Base-by-base conservation (phyloP, 306 rosid species). In the Trifolium repens region DNA sequence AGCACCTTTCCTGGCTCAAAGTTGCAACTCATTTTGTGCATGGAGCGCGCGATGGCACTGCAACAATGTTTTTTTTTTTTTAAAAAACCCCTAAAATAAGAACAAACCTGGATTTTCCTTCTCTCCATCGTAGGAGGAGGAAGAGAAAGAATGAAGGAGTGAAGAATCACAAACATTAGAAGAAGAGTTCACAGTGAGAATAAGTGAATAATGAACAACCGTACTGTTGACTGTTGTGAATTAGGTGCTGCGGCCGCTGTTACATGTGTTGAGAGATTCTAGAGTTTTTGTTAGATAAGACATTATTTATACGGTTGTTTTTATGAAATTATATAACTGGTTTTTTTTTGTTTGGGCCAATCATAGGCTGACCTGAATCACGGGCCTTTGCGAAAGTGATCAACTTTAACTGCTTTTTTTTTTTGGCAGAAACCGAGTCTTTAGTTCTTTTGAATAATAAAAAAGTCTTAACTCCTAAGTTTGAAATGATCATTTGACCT, bases 111-210 rank as follows among this genome's bases (percentile, higher is more conserved):
- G 59, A 17, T 7, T 19, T 54, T 54, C 26, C 60, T 54, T 54
- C 60, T 54, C 30, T 17, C 54, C 60, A 19, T 54, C 7, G 60
- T 54, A 54, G 60, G 30, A 54, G 60, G 60, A 54, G 60, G 27
- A 54, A 54, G 27, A 54, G 5, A 19, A 7, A 17, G 60, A 17
- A 53, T 3, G 59, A 53, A 54, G 30, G 60, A 8, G 11, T 22
- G 60, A 19, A 19, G 30, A 19, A 54, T 9, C 14, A 19, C 14
- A 9, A 54, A 19, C 27, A 39, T 39, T 39, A 49, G 54, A 14
- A 49, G 32, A 54, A 54, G 30, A 16, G 27, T 54, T 9, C 19
- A 54, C 27, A 8, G 60, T 19, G 60, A 27, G 60, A 17, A 54
- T 19, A 54, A n/a, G 7, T 54, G 60, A 54, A 19, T 54, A 54